Conservation (phyloP, 2,329 filamentous ascomycete species). For the Tolypocladium sp. region DNA sequence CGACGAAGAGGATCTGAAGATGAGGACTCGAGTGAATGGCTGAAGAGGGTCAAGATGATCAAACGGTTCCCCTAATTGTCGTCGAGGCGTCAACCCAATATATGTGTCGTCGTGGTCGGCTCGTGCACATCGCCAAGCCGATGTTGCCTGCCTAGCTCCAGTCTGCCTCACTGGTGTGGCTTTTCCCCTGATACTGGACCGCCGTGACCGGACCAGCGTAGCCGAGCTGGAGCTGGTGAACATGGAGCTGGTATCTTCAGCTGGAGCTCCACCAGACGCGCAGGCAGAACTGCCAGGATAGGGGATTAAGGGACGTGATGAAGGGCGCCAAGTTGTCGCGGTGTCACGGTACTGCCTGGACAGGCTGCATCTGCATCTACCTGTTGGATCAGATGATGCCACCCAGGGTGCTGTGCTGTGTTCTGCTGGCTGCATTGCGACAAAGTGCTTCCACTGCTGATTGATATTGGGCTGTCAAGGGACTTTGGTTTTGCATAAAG, state of each 20-base stretch:
- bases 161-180: background rate
- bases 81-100: background rate
- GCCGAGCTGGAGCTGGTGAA: background rate
- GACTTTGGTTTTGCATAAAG: no score
- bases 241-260: background rate
- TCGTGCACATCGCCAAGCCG: background rate
- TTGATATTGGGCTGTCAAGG: no score
- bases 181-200: background rate
- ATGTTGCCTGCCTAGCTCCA: background rate
- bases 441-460: no score
- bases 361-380: no score
- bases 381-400: no score
- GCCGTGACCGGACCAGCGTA: background rate
- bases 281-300: background rate
- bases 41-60: no score
- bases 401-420: no score
- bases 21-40: no score
- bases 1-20: no score
- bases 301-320: background rate
- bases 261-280: background rate
- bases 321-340: background rate
- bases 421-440: no score
- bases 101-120: background rate
- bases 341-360: background rate
- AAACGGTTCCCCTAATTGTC: background rate